phyloP scores from a whole-genome alignment of 1,284 basidiomycete genomes.

The Cutaneotrichosporon spelunceum region DNA sequence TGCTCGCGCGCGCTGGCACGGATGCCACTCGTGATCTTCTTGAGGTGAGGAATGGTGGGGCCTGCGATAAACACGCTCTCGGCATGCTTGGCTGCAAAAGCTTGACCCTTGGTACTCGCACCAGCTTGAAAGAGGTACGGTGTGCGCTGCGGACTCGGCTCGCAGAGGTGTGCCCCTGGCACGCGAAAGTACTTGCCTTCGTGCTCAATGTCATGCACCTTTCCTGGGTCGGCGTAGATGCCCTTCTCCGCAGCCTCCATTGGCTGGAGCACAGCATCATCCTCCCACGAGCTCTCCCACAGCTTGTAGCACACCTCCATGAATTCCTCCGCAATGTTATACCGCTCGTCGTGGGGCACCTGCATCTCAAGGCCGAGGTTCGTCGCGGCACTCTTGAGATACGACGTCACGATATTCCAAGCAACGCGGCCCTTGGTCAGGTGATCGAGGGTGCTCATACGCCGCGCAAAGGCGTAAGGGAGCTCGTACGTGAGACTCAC shows the following conservation, averaged over 20 bases:
- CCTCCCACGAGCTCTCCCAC: conserved; percentile 49
- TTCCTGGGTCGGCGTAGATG: conserved; percentile 37
- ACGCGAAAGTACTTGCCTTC: conserved; percentile 42
- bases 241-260: conserved; percentile 28
- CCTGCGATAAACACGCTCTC: conserved; percentile 46
- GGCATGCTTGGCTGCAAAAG: conserved; percentile 46
- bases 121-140: conserved; percentile 50
- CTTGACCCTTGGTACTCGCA: conserved; percentile 39
- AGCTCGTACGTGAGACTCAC: conserved; percentile 33
- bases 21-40: conserved; percentile 7
- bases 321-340: conserved; percentile 29
- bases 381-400: conserved; percentile 44
- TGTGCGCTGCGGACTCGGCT: conserved; percentile 43
- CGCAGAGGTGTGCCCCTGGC: conserved; percentile 45
- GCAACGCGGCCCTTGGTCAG: conserved; percentile 49
- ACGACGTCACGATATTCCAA: conserved; percentile 49
- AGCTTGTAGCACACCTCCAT: conserved; percentile 46
- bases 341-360: conserved; percentile 31
- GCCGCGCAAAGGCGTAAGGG: conserved; percentile 45
- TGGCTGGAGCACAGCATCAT: conserved; percentile 35
- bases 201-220: conserved; percentile 45
- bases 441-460: conserved; percentile 49
- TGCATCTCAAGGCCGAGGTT: conserved; percentile 34
- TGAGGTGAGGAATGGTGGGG: conserved; percentile 14
- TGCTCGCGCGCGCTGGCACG: conserved; percentile 28